phyloP scores from a whole-genome alignment of 1,284 basidiomycete species.

The Cryptococcus sp. region DNA sequence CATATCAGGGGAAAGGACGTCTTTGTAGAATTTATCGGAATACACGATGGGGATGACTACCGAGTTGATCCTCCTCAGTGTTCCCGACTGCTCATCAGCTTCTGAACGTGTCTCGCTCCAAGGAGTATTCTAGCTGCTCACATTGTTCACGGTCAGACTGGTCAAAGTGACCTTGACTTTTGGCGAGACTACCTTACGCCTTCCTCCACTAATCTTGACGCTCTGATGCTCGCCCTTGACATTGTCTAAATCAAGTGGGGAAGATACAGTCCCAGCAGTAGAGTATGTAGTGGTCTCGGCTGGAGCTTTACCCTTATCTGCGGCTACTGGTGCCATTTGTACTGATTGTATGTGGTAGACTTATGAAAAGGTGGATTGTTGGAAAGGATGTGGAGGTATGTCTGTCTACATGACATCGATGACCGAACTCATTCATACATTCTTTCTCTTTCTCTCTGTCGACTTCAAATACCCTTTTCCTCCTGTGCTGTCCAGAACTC shows the following conservation, averaged over 20 bases:
- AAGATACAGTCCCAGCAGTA: slow-evolving; percentile 41
- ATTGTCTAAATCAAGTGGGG: slow-evolving; percentile 35
- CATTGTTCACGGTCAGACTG: slow-evolving; percentile 46
- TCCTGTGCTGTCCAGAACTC: no score
- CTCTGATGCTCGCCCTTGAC: slow-evolving; percentile 34
- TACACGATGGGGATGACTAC: slow-evolving; percentile 46
- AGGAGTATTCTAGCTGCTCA: slow-evolving; percentile 17
- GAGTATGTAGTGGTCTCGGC: slow-evolving; percentile 19
- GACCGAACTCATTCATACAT: no score
- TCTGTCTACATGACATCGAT: no score
- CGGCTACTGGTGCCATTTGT: no score
- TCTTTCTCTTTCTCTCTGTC: no score
- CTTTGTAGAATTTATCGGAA: slow-evolving; percentile 47
- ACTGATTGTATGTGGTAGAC: neutral
- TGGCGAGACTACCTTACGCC: slow-evolving; percentile 30
- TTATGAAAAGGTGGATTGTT: no score
- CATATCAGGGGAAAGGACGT: slow-evolving; percentile 37
- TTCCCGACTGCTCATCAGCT: slow-evolving; percentile 32
- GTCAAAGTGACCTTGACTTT: slow-evolving; percentile 47
- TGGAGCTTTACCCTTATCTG: neutral
- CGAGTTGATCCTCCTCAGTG: slow-evolving; percentile 43
- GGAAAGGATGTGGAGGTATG: no score
- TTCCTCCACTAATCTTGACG: slow-evolving; percentile 20
- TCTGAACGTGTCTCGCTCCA: neutral
- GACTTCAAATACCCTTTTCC: no score